phyloP scores from a whole-genome alignment of 2,329 filamentous ascomycete species.

The Fusarium sp. region DNA sequence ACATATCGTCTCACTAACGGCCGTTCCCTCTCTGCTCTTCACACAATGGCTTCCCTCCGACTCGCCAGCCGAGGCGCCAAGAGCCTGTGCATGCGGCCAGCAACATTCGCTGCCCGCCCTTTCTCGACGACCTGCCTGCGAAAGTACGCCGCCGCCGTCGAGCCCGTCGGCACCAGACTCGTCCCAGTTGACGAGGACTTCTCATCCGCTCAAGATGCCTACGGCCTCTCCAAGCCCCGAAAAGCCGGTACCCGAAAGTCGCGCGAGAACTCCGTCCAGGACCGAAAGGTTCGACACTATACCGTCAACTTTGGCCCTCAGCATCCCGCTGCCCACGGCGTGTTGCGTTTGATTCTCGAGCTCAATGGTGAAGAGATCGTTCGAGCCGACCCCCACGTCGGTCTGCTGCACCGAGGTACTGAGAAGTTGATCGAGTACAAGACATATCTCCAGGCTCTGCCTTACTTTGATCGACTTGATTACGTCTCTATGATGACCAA shows the following conservation, averaged over 20 bases:
- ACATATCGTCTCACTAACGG: conserved; percentile 44
- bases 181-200: conserved; percentile 75
- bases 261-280: conserved; percentile 60
- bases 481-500: conserved; percentile 99
- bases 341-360: conserved; percentile 96
- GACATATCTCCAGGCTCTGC: conserved; percentile 96
- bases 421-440: conserved; percentile 99
- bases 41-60: conserved; percentile 77
- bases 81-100: conserved; percentile 68
- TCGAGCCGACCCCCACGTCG: conserved; percentile 95
- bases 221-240: conserved; percentile 57
- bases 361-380: conserved; percentile 98
- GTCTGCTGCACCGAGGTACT: conserved; percentile 93
- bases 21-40: conserved; percentile 41
- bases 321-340: conserved; percentile 97
- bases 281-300: conserved; percentile 96
- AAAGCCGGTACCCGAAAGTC: conserved; percentile 57
- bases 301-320: conserved; percentile 99
- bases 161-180: conserved; percentile 65
- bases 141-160: conserved; percentile 67
- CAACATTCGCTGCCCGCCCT: conserved; percentile 60
- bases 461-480: conserved; percentile 98
- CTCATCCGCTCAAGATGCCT: conserved; percentile 60
- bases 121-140: conserved; percentile 74
- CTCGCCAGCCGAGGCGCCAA: conserved; percentile 77